Base-by-base conservation (phyloP, 441 rosid species). In the Eugenia klotzschiana region DNA sequence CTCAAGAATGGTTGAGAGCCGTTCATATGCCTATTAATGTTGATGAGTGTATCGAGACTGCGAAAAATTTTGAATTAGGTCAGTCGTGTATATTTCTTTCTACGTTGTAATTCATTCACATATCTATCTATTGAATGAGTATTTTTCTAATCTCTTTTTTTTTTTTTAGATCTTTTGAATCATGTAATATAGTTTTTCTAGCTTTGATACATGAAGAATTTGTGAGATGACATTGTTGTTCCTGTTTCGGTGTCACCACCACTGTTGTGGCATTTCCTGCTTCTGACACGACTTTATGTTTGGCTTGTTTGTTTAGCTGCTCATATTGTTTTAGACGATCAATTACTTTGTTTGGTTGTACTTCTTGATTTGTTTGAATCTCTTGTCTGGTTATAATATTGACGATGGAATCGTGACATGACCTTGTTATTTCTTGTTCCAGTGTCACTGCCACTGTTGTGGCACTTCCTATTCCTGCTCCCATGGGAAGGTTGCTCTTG, bases 401-500 rank as follows among this genome's bases (percentile, higher is more conserved):
- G 8, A 18, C 23, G 7, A 2, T 33, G 46, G 41, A 64, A 33
- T 64, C 25, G 29, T 46, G 43, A 83, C 82, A 69, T 83, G 58
- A 73, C 46, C 51, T 57, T 54, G 26, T 83, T 86, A 11, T 37
- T 84, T 79, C 51, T 80, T 84, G 83, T 50, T 87, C 83, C 94
- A 97, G 99, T 87, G 95, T 94, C 27, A 84, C 81, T 86, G 97
- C 95, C 56, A 91, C 94, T 83, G 94, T 95, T 86, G 89, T 90
- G 92, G 93, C 91, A 83, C 90, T 94, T 88, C 97, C 94, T 86
- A 89, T 89, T 85, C 88, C 93, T 82, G 88, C 88, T 81, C 90
- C 93, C 41, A 86, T 90, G 23, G 96, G 97, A 87, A 95, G 98
- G 91, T 89, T 97, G 91, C 98, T 94, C 89, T 89, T 95, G 89